These are phyloP conservation scores for Epichloe sibirici DNA, from an alignment of 2,329 filamentous ascomycete genomes.

Conservation along the genomic window DNA sequence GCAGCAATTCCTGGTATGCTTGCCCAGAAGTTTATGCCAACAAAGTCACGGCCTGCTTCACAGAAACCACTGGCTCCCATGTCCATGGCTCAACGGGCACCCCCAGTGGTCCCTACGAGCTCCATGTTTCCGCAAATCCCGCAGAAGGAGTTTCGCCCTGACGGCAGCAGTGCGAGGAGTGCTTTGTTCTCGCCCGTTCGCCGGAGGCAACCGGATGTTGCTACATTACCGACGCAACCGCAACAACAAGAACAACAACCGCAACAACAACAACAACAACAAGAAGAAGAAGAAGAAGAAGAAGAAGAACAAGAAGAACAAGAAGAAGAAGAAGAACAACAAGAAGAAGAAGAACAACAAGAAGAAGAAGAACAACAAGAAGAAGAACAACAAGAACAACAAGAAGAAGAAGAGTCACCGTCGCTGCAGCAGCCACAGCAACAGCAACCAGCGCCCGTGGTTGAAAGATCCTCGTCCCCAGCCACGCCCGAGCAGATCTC, in stretches of 20 bases:
- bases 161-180: slow-evolving; percentile 17
- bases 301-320: too few relatives aligned
- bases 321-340: too few relatives aligned
- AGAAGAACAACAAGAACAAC: not conserved
- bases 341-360: not conserved
- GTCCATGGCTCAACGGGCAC: slow-evolving; percentile 10
- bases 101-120: slow-evolving; percentile 18
- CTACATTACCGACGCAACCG: not conserved
- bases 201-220: not conserved
- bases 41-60: slow-evolving; percentile 10
- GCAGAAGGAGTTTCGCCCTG: slow-evolving; percentile 21
- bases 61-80: not conserved
- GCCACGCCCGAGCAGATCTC: slow-evolving; percentile 21
- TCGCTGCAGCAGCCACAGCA: not conserved
- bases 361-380: not conserved
- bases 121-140: slow-evolving; percentile 28
- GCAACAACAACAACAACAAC: not conserved
- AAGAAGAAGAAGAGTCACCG: not conserved
- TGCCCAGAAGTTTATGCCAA: slow-evolving; percentile 19
- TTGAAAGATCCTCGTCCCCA: slow-evolving; percentile 10
- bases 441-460: not conserved
- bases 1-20: slow-evolving; percentile 25
- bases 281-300: not conserved
- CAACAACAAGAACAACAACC: not conserved
- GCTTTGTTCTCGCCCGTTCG: slow-evolving; percentile 25